A percentile compares a stretch with the other conserved stretches of the same genome.
phyloP scores from a whole-genome alignment of 495 filamentous ascomycete genomes.

The Aspergillus carlsbadensis region DNA sequence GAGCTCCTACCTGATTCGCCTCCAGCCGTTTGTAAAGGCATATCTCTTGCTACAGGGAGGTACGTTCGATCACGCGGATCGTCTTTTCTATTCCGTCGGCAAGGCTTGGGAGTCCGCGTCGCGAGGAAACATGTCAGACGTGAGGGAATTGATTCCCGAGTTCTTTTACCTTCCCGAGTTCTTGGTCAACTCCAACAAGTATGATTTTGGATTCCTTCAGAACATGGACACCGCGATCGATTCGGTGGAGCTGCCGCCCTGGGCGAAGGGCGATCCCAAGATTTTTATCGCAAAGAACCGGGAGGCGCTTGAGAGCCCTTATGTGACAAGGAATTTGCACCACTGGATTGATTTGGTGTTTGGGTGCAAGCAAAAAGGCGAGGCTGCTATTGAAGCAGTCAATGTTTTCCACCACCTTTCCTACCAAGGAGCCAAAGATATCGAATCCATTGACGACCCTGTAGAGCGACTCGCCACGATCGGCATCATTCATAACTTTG shows the following conservation, averaged over 20 bases:
- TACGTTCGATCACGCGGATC: conserved; percentile 93
- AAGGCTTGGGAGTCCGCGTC: conserved; percentile 92
- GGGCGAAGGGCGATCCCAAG: conserved; percentile 95
- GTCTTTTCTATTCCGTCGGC: conserved; percentile 90
- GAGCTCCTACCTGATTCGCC: conserved; percentile 88
- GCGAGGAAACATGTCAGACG: conserved; percentile 85
- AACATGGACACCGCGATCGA: conserved; percentile 75
- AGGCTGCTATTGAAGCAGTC: conserved; percentile 84
- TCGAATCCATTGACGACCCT: conserved; percentile 87
- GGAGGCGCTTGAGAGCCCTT: conserved; percentile 90
- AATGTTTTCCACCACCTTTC: conserved; percentile 97
- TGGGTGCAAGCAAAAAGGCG: conserved; percentile 91
- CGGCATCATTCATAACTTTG: conserved; percentile 97
- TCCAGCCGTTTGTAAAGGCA: conserved; percentile 95
- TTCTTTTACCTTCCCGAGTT: conserved; percentile 98
- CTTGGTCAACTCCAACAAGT: conserved; percentile 84
- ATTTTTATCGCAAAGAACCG: conserved; percentile 94
- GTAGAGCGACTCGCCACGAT: conserved; percentile 82
- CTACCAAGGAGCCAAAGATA: conserved; percentile 88
- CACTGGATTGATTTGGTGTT: conserved; percentile 97
- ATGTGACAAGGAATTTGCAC: conserved; percentile 87
- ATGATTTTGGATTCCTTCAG: conserved; percentile 88
- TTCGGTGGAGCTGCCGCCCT: conserved; percentile 82
- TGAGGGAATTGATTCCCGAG: conserved; percentile 90
- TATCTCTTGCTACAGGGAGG: conserved; percentile 96